phyloP scores from a whole-genome alignment of 805 yeast genomes.

The Saccharomyces eubayanus region DNA sequence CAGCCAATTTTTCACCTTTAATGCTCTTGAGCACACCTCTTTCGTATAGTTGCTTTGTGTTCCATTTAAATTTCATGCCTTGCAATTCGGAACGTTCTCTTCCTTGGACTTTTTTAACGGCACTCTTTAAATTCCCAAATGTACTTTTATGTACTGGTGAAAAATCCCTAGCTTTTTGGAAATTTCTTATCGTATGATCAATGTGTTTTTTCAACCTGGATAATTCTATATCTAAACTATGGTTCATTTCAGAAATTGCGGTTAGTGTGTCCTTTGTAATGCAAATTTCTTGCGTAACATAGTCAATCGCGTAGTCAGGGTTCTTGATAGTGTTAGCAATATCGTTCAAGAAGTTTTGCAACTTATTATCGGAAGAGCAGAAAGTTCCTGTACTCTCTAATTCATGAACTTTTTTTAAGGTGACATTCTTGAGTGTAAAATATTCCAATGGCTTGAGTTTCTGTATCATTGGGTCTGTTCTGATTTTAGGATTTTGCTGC shows the following conservation, averaged over 20 bases:
- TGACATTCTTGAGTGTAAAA: slow-evolving; percentile 67
- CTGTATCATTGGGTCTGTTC: slow-evolving; percentile 33
- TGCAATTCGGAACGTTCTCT: slow-evolving; percentile 20
- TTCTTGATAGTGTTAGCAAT: slow-evolving; percentile 72
- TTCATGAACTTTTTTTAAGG: slow-evolving; percentile 67
- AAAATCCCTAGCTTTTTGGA: slow-evolving; percentile 35
- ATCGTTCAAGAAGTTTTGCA: slow-evolving; percentile 72
- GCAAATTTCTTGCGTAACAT: slow-evolving; percentile 39
- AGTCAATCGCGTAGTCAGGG: slow-evolving; percentile 43
- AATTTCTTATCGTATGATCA: slow-evolving; percentile 41
- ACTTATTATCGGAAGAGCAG: slow-evolving; percentile 52
- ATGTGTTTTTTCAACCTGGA: slow-evolving; percentile 40
- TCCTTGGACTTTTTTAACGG: slow-evolving; percentile 30
- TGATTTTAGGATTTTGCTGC: slow-evolving; percentile 31
- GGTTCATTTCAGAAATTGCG: slow-evolving; percentile 39
- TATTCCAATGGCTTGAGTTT: slow-evolving; percentile 45
- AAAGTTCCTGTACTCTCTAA: slow-evolving; percentile 61
- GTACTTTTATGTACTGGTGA: slow-evolving; percentile 24
- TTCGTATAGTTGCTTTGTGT: slow-evolving; percentile 67
- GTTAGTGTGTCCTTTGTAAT: slow-evolving; percentile 38
- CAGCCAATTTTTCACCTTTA: slow-evolving; percentile 41
- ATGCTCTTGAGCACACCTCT: slow-evolving; percentile 57
- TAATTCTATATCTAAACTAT: slow-evolving; percentile 35
- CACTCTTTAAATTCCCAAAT: slow-evolving; percentile 36
- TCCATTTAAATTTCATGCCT: slow-evolving; percentile 61